These are phyloP conservation scores for carrot (Daucus carota) DNA, from an alignment of 129 eudicot species.

Conservation along the genomic window DNA sequence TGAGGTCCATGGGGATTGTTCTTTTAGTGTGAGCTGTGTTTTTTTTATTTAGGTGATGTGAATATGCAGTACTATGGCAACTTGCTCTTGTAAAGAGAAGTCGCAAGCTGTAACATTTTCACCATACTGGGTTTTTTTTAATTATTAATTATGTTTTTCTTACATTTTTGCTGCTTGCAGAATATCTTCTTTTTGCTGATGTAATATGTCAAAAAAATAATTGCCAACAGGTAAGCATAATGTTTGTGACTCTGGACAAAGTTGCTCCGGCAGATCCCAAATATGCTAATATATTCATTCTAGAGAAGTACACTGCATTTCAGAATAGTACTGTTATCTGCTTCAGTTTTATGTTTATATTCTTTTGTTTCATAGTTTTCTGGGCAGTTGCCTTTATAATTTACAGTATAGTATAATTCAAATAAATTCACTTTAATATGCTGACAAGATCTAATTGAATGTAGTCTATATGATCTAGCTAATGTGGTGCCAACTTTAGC, in stretches of 20 bases:
- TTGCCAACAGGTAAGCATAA: constrained; percentile 62
- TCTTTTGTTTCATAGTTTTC: background rate
- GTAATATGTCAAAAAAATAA: constrained; percentile 8
- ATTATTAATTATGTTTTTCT: background rate
- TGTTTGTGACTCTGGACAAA: constrained; percentile 94
- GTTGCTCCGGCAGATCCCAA: constrained; percentile 78
- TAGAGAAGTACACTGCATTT: constrained; percentile 94
- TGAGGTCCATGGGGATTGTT: too few species aligned
- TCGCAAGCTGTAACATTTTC: too few species aligned
- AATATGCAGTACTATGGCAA: too few species aligned
- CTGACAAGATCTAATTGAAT: constrained; percentile 29
- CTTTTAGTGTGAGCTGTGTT: too few species aligned
- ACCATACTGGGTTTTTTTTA: too few species aligned
- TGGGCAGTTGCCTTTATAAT: constrained; percentile 6
- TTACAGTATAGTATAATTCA: background rate
- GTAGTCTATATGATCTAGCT: constrained; percentile 98
- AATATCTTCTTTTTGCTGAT: background rate
- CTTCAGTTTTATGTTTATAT: background rate
- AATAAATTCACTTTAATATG: background rate
- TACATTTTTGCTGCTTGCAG: background rate
- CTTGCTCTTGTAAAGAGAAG: too few species aligned
- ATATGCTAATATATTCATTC: constrained; percentile 70
- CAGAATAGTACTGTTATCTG: constrained; percentile 57
- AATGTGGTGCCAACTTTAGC: constrained; percentile 94
- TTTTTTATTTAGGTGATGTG: too few species aligned